phyloP scores from a whole-genome alignment of 2,329 filamentous ascomycete genomes.

The Fusarium pseudograminearum region DNA sequence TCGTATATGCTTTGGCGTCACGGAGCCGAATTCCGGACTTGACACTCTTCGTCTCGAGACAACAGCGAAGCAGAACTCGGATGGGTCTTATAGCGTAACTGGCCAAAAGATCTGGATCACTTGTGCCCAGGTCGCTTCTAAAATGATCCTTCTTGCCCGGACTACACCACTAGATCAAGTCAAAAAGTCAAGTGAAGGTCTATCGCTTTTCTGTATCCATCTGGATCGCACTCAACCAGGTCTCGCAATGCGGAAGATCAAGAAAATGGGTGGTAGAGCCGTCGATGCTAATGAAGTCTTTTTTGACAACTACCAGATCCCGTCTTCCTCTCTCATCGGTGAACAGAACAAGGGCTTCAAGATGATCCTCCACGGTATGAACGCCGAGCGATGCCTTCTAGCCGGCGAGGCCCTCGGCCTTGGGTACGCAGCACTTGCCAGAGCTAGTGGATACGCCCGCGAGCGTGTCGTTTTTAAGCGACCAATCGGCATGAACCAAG shows the following conservation, averaged over 20 bases:
- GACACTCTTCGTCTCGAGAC: slow-evolving; percentile 81
- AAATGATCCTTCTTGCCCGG: slow-evolving; percentile 85
- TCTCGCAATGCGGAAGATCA: slow-evolving; percentile 77
- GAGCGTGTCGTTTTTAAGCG: slow-evolving; percentile 75
- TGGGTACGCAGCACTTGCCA: slow-evolving; percentile 76
- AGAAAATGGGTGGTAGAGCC: slow-evolving; percentile 86
- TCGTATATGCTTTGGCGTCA: slow-evolving; percentile 84
- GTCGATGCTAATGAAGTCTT: slow-evolving; percentile 91
- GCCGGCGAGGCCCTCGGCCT: slow-evolving; percentile 84
- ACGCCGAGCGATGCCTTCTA: slow-evolving; percentile 79
- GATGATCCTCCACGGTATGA: slow-evolving; percentile 83
- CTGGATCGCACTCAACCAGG: slow-evolving; percentile 71
- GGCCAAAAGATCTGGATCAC: slow-evolving; percentile 94
- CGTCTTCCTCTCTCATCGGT: slow-evolving; percentile 74
- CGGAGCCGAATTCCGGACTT: slow-evolving; percentile 84
- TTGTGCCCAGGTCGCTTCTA: slow-evolving; percentile 82
- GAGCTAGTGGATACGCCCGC: slow-evolving; percentile 73
- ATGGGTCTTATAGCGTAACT: slow-evolving; percentile 73
- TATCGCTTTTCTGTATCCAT: slow-evolving; percentile 85
- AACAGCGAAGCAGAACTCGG: slow-evolving; percentile 64
- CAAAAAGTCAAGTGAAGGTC: slow-evolving; percentile 76
- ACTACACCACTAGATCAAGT: slow-evolving; percentile 78
- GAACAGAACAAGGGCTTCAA: slow-evolving; percentile 82
- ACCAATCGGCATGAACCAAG: slow-evolving; percentile 75
- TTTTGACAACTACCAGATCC: slow-evolving; percentile 81